phyloP scores from a whole-genome alignment of 306 rosid species.

The Cicer judaicum region DNA sequence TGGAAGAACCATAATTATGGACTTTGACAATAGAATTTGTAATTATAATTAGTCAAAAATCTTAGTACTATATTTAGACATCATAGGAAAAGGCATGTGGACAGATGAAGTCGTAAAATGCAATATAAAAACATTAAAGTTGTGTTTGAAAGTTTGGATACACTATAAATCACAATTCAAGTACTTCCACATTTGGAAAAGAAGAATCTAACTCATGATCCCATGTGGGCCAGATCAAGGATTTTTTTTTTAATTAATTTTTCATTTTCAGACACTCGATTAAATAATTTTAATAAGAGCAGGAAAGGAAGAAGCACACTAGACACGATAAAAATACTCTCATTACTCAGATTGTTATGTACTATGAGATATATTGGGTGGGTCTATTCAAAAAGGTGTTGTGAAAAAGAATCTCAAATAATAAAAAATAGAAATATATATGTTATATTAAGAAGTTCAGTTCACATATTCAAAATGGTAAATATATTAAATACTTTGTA shows the following conservation, averaged over 20 bases:
- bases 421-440: too few species aligned
- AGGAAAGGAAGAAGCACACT: too few species aligned
- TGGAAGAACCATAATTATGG: conserved; percentile 35
- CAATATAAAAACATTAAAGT: conserved; percentile 41
- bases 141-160: conserved; percentile 1
- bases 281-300: too few species aligned
- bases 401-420: too few species aligned
- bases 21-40: conserved; percentile 22
- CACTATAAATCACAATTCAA: conserved; percentile 9
- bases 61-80: conserved; percentile 29
- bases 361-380: too few species aligned
- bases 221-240: conserved; percentile 39
- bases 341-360: too few species aligned
- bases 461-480: too few species aligned
- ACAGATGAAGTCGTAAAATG: conserved; percentile 24
- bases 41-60: conserved; percentile 27
- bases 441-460: too few species aligned
- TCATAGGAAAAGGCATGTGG: conserved; percentile 26
- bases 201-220: conserved; percentile 45
- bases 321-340: too few species aligned
- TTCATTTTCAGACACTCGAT: neutral
- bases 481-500: too few species aligned
- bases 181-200: conserved; percentile 41
- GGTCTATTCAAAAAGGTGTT: too few species aligned
- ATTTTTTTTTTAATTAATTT: neutral